A percentile compares a stretch with the other conserved stretches of the same genome.
Conservation (phyloP, 345 rosid genomes). For the Brassica carinata region DNA sequence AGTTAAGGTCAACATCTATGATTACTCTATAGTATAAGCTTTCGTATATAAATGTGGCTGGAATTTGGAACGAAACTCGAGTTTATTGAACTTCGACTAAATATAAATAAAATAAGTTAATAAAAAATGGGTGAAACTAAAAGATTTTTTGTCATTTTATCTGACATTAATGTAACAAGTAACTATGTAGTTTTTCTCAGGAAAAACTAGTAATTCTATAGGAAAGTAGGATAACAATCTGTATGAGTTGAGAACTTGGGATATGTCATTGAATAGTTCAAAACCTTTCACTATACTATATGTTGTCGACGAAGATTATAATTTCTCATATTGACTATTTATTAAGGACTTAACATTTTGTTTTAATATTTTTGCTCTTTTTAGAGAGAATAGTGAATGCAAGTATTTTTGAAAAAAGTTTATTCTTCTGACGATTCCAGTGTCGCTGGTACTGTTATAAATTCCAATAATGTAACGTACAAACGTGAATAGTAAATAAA, state of each 20-base stretch:
- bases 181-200: too few species aligned
- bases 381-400: neutral
- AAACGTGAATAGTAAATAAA: neutral
- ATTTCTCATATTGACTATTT: neutral
- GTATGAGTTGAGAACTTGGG: too few species aligned
- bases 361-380: neutral
- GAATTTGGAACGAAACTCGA: neutral
- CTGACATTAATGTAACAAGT: too few species aligned
- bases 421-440: neutral
- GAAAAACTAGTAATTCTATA: too few species aligned
- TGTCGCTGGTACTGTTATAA: neutral
- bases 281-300: too few species aligned
- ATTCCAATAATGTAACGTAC: neutral
- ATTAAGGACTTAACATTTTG: neutral
- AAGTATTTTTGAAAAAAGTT: neutral
- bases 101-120: neutral
- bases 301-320: too few species aligned
- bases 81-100: neutral
- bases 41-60: neutral
- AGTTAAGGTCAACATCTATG: constrained; percentile 27
- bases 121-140: too few species aligned
- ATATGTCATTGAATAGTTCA: too few species aligned
- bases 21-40: neutral
- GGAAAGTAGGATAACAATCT: too few species aligned
- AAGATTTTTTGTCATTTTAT: too few species aligned